Evolutionary conservation across 1,284 basidiomycete genomes (phyloP), one percentile per base, ranked within the genome.

Genomic region (Microbotryum intermedium): DNA sequence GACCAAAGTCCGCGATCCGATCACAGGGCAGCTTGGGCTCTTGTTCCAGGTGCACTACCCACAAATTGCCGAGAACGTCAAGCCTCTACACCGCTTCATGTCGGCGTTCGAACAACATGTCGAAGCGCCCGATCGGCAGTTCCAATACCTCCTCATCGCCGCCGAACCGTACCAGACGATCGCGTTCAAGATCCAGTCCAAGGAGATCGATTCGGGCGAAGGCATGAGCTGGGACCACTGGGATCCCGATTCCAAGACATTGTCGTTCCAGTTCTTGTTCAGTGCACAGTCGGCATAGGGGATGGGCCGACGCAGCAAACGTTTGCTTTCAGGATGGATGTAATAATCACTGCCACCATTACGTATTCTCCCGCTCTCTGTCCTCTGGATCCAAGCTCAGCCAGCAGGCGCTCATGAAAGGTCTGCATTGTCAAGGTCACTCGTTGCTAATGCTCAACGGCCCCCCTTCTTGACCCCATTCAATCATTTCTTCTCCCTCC

Each of bases 81-180:
- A 84, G 50, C 95, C 95, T 39, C 79, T 91, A 62, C 81, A 92
- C 68, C 82, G 95, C 55, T 95, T 97, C 77, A 98, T 98, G 95
- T 90, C 88, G 71, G 88, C 90, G 61, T 99, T 93, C 83, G 95
- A 99, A 77, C 95, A 98, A 78, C 90, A 90, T 73, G 81, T 88
- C 69, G 95, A 98, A 75, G 84, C 87, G 23, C 91, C 92, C 2
- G 95, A 97, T 78, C 86, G 93, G 73, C 88, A 90, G 18, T 91
- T 93, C 74, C 95, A 98, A 74, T 98, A 98, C 76, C 82, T 97
- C 68, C 90, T 98, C 62, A 88, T 98, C 59, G 95, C 94, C 20
- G 93, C 95, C 21, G 95, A 98, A 72, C 94, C 95, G 7, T 99
- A 98, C 74, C 94, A 98, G 77, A 97, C 92, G 3, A 94, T 98